Evolutionary conservation across 345 rosid species (phyloP).

Genomic region (Populus alba): DNA sequence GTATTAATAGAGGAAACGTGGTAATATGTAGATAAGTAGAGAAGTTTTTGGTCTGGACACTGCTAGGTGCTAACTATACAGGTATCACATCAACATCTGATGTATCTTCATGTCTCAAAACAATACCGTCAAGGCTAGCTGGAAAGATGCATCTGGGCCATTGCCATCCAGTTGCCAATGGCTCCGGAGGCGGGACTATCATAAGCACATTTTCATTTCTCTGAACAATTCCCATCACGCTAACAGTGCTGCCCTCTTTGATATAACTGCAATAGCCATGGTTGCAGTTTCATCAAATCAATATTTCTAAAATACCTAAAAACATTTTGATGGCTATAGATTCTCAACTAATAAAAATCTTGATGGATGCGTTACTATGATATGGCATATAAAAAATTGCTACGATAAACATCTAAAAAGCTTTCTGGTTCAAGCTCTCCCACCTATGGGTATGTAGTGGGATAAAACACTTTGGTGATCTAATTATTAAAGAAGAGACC

Average conservation of each 20-base stretch:
- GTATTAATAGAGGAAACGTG: too few relatives aligned
- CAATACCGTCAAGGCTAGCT: conserved; percentile 73
- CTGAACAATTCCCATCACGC: conserved; percentile 95
- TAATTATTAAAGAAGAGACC: neutral
- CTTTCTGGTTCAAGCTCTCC: neutral
- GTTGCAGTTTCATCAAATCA: neutral
- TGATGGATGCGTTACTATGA: neutral
- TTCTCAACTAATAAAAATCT: neutral
- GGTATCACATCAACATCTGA: conserved; percentile 83
- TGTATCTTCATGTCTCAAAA: conserved; percentile 88
- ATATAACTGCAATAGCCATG: conserved; percentile 48
- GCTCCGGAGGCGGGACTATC: conserved; percentile 77
- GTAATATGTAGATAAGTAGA: too few relatives aligned
- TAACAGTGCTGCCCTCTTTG: conserved; percentile 98
- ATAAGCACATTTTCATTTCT: conserved; percentile 92
- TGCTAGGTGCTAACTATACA: conserved; percentile 38
- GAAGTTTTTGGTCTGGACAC: neutral
- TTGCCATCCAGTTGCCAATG: conserved; percentile 80
- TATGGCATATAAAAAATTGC: neutral
- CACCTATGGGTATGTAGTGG: neutral
- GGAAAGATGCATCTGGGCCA: conserved; percentile 78
- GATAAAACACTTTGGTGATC: neutral
- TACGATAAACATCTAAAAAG: neutral
- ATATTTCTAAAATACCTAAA: neutral
- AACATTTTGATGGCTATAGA: neutral